Evolutionary conservation across 148 eudicot species (phyloP).

Genomic region (Chenopodium formosanum): DNA sequence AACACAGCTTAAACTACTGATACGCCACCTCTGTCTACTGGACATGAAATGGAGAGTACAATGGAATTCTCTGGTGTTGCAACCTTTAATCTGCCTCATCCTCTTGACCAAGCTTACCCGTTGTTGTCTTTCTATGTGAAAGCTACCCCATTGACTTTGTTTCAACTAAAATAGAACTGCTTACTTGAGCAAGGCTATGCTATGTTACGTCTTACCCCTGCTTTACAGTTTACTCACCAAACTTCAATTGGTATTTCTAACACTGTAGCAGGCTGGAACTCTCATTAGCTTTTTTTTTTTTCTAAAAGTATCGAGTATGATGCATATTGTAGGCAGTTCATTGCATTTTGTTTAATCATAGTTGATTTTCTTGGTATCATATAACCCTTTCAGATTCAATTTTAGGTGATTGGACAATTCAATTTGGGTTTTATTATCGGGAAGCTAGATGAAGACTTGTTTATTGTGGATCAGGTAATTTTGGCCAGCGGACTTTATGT

Average conservation of each 20-base stretch:
- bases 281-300: background rate
- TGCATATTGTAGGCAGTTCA: background rate
- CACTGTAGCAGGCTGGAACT: background rate
- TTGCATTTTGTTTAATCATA: background rate
- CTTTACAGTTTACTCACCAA: background rate
- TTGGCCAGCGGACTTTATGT: background rate
- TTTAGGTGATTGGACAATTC: constrained; percentile 89
- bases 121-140: background rate
- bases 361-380: background rate
- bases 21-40: background rate
- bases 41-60: background rate
- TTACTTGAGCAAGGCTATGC: background rate
- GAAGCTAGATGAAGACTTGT: constrained; percentile 79
- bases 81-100: background rate
- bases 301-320: background rate
- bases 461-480: constrained; percentile 93
- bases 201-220: background rate
- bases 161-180: background rate
- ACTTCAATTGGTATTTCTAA: background rate
- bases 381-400: background rate
- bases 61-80: background rate
- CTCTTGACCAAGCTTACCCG: background rate
- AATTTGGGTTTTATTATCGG: constrained; percentile 95
- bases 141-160: background rate
- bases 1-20: background rate